phyloP scores from a whole-genome alignment of 2,329 filamentous ascomycete species.

The Beauveria brongniartii region DNA sequence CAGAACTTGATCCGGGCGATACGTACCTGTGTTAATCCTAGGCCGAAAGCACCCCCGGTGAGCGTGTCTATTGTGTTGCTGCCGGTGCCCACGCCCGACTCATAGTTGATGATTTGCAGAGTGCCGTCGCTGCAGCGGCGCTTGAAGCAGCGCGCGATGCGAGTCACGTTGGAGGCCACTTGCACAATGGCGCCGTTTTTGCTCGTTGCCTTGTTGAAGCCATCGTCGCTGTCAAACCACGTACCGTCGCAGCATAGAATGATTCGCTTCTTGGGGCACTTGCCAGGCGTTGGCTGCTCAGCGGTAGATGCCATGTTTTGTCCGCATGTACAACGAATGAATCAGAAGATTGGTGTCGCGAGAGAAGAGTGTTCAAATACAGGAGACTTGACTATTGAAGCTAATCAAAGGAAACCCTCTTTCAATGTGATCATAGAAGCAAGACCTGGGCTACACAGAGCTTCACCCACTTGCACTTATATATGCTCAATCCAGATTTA shows the following conservation, averaged over 20 bases:
- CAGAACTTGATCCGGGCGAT: neutral
- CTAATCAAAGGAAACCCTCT: neutral
- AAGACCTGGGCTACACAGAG: neutral
- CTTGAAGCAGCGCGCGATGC: constrained; percentile 49
- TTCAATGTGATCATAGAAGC: neutral
- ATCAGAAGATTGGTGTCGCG: neutral
- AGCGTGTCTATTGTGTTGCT: constrained; percentile 40
- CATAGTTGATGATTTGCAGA: constrained; percentile 53
- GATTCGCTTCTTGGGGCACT: constrained; percentile 33
- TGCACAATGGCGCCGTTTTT: constrained; percentile 34
- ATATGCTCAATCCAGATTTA: neutral
- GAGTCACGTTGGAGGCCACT: constrained; percentile 52
- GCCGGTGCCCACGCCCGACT: constrained; percentile 51
- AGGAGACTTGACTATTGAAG: neutral
- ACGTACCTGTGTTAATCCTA: constrained; percentile 43
- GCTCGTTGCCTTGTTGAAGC: constrained; percentile 33
- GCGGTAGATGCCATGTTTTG: neutral
- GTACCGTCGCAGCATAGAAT: constrained; percentile 47
- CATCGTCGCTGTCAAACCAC: constrained; percentile 46
- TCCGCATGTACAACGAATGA: neutral
- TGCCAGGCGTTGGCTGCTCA: neutral
- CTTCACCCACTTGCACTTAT: neutral
- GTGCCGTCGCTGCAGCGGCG: constrained; percentile 41
- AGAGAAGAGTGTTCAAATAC: neutral
- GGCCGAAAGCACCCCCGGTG: constrained; percentile 47